phyloP scores from a whole-genome alignment of 352 stramenopile genomes.

The Globisporangium ultimum region DNA sequence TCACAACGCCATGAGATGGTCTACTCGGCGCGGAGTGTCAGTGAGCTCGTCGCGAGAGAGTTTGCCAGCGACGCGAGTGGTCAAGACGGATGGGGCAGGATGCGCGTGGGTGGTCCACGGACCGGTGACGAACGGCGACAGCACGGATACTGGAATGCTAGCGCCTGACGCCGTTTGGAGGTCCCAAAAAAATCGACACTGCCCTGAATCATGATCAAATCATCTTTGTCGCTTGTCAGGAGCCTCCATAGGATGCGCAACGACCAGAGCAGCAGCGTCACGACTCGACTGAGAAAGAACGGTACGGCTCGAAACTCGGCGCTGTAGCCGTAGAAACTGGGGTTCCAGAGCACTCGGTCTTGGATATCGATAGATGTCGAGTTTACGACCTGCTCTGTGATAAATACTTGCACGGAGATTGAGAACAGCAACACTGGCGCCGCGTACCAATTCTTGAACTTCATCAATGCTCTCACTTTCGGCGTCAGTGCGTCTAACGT shows the following conservation, averaged over 20 bases:
- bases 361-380: background rate
- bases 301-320: constrained; percentile 4
- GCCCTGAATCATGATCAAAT: constrained; percentile 10
- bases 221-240: constrained; percentile 2
- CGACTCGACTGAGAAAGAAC: constrained; percentile 4
- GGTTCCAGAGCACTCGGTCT: constrained; percentile 5
- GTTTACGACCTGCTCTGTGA: constrained; percentile 2
- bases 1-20: too few relatives aligned
- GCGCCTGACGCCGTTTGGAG: too few relatives aligned
- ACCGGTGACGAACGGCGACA: too few relatives aligned
- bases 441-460: background rate
- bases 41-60: too few relatives aligned
- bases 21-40: too few relatives aligned
- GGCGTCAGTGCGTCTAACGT: constrained; percentile 23
- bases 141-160: too few relatives aligned
- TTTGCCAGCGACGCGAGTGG: too few relatives aligned
- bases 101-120: too few relatives aligned
- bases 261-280: constrained; percentile 11
- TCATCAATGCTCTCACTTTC: background rate
- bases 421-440: constrained; percentile 4
- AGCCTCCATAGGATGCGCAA: constrained; percentile 4
- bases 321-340: constrained; percentile 1
- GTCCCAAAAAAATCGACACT: constrained; percentile 6
- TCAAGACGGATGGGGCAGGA: too few relatives aligned
- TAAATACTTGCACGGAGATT: background rate